Base-by-base conservation (phyloP, 805 yeast genomes). In the Yamadazyma olivae region DNA sequence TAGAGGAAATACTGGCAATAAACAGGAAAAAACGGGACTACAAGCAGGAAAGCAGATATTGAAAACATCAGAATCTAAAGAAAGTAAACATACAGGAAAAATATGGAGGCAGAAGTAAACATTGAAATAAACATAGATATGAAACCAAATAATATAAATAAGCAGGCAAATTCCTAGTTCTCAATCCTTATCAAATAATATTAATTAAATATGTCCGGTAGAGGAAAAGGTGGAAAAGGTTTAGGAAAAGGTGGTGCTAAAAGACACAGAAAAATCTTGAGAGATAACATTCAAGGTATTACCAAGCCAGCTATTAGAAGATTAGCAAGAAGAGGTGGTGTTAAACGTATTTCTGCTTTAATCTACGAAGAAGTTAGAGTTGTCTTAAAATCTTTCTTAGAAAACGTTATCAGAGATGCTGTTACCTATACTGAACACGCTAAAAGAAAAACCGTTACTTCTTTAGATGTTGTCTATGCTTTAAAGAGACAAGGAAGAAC, bases 311-410 rank as follows among this genome's bases (percentile, higher is more conserved):
- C 98, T 64, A 90, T 90, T 67, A 88, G 98, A 79, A 90, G 98
- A 86, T 83, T 90, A 62, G 98, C 98, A 36, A 90, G 98, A 83
- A 88, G 98, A 86, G 98, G 98, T 77, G 98, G 98, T 90, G 98
- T 90, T 65, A 90, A 90, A 83, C 96, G 98, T 86, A 90, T 90
- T 61, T 90, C 97, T 49, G 97, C 95, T 70, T 76, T 89, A 67
- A 91, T 90, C 70, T 90, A 90, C 78, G 98, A 90, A 75, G 96
- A 90, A 77, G 96, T 91, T 63, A 88, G 98, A 79, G 89, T 83
- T 55, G 97, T 91, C 53, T 77, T 90, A 54, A 89, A 89, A 75
- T 77, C 95, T 38, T 90, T 90, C 85, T 80, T 90, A 67, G 96
- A 87, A 74, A 82, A 85, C 64, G 96, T 91, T 56, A 91, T 90